A percentile compares a stretch with the other conserved stretches of the same genome.
Evolutionary conservation across 108 stramenopile genomes (phyloP).

Genomic region (Cylindrotheca fusiformis): DNA sequence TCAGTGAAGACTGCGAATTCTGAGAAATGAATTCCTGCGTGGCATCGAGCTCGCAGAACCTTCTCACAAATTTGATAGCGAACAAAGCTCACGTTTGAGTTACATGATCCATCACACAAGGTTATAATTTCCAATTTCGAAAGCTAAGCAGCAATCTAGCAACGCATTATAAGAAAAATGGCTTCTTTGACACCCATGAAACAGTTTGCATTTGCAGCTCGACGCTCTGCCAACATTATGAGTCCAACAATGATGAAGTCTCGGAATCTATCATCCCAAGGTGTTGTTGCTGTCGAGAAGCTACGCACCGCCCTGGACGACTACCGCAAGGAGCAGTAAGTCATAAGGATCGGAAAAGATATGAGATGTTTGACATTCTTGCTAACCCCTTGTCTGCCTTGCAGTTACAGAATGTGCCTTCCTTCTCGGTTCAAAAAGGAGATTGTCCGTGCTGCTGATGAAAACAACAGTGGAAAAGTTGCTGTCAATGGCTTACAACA

Average conservation of each 20-base stretch:
- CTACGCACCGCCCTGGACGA: conserved; percentile 43
- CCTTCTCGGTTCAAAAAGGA: conserved; percentile 63
- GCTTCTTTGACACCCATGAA: background rate
- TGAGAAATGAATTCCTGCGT: no score
- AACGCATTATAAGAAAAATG: no score
- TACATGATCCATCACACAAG: no score
- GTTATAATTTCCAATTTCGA: no score
- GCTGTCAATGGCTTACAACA: conserved; percentile 35
- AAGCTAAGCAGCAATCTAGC: no score
- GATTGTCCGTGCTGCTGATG: conserved; percentile 39
- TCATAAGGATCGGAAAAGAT: conserved; percentile 1
- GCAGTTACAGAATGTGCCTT: conserved; percentile 46
- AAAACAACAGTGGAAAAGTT: conserved; percentile 18
- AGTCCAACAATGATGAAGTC: background rate
- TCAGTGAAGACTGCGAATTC: no score
- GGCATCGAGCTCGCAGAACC: no score
- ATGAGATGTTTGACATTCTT: background rate
- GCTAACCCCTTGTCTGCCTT: background rate
- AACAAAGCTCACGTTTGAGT: no score
- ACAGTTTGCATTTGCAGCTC: background rate
- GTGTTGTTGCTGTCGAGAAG: conserved; percentile 28
- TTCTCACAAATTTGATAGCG: no score
- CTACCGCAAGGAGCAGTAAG: conserved; percentile 49
- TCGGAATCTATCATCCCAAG: conserved; percentile 15
- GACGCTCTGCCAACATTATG: conserved; percentile 1